Conservation (phyloP, 768 basidiomycete genomes). For the Daedalea quercina region DNA sequence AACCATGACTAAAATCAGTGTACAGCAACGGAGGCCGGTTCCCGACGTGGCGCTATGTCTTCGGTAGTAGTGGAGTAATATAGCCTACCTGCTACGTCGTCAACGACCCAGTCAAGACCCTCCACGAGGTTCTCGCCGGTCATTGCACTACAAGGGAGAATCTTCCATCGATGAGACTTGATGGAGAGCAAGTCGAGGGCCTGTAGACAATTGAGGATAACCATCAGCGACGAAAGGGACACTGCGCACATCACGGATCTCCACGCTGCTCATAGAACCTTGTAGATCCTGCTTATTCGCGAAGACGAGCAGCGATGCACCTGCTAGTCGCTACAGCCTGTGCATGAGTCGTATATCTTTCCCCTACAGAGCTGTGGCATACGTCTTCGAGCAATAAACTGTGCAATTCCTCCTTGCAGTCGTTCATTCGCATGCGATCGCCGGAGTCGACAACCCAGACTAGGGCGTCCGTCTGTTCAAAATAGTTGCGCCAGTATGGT, state of each 20-base stretch:
- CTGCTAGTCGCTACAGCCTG: slow-evolving; percentile 67
- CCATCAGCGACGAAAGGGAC: not conserved
- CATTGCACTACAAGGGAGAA: slow-evolving; percentile 88
- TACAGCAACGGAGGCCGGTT: not conserved
- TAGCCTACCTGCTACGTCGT: slow-evolving; percentile 78
- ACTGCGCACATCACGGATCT: slow-evolving; percentile 74
- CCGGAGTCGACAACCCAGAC: slow-evolving; percentile 99
- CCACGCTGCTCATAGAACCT: slow-evolving; percentile 73
- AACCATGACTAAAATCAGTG: not conserved
- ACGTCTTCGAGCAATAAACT: slow-evolving; percentile 90
- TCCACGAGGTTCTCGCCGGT: slow-evolving; percentile 79
- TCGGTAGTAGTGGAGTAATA: slow-evolving; percentile 47
- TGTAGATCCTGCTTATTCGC: slow-evolving; percentile 97
- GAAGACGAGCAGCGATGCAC: slow-evolving; percentile 93
- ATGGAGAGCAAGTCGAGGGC: slow-evolving; percentile 76
- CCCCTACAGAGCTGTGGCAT: slow-evolving; percentile 21
- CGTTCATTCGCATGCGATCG: slow-evolving; percentile 83
- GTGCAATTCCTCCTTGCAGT: slow-evolving; percentile 85
- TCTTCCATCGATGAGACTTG: slow-evolving; percentile 84
- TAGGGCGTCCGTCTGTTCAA: slow-evolving; percentile 95
- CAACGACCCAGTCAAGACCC: slow-evolving; percentile 90
- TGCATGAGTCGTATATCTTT: not conserved
- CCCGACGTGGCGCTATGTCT: not conserved
- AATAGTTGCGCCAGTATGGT: slow-evolving; percentile 99
- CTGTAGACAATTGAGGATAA: slow-evolving; percentile 41